These are phyloP conservation scores for Hanseniaspora meyeri DNA, from an alignment of 805 yeast species.

Conservation along the genomic window DNA sequence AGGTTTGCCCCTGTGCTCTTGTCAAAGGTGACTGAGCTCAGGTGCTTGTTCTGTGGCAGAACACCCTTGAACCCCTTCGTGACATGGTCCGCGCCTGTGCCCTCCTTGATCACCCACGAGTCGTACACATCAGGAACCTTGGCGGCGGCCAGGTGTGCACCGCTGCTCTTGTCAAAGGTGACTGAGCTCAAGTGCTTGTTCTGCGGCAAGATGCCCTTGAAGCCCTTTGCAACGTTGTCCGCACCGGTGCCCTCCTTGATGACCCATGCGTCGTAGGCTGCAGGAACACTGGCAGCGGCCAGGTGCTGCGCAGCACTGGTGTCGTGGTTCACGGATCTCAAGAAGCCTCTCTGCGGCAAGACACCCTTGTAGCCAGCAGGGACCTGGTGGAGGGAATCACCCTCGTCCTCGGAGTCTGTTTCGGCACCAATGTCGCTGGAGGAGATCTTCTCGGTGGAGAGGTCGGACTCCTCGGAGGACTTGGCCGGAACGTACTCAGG, in stretches of 20 bases:
- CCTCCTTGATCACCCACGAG: conserved; percentile 4
- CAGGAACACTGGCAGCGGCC: not conserved
- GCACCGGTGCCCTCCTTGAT: conserved; percentile 1
- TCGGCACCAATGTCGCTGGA: conserved; percentile 12
- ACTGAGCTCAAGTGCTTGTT: not conserved
- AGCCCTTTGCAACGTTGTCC: not conserved
- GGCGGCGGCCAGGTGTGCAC: conserved; percentile 62
- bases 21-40: not conserved
- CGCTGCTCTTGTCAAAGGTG: not conserved
- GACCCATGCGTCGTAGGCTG: conserved; percentile 5
- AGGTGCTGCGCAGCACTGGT: not conserved
- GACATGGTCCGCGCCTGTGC: not conserved
- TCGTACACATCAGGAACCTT: conserved; percentile 66
- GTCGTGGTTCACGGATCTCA: conserved; percentile 1
- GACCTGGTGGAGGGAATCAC: not conserved
- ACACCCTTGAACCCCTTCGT: conserved; percentile 6
- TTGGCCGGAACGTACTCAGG: not conserved
- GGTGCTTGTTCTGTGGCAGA: conserved; percentile 1
- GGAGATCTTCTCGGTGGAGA: conserved; percentile 1
- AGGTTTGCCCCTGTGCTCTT: conserved; percentile 41
- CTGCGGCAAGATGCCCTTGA: conserved; percentile 6
- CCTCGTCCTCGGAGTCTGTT: conserved; percentile 11
- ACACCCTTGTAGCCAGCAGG: conserved; percentile 8
- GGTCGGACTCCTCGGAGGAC: conserved; percentile 7
- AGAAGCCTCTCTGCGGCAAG: conserved; percentile 10